A percentile compares a stretch with the other conserved stretches of the same genome.
Conservation (phyloP, 805 yeast species). For the Kurtzmaniella fragi region DNA sequence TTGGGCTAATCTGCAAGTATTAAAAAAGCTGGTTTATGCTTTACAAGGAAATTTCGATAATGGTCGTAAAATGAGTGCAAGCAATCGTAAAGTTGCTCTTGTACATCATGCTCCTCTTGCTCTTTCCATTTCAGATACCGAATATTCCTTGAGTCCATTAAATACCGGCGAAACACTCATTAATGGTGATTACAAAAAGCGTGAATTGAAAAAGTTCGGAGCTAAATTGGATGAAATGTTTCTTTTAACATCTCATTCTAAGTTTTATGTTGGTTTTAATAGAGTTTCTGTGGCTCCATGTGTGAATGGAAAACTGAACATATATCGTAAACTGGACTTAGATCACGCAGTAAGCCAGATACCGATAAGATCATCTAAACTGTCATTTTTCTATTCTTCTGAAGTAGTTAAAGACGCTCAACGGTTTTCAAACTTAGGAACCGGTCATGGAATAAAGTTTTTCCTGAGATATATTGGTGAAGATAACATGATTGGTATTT, state of each 20-base stretch:
- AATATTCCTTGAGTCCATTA: slow-evolving; percentile 14
- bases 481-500: slow-evolving; percentile 88
- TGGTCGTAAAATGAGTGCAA: slow-evolving; percentile 29
- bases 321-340: slow-evolving; percentile 64
- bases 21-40: slow-evolving; percentile 58
- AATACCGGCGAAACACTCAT: background rate
- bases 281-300: slow-evolving; percentile 76
- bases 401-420: slow-evolving; percentile 27
- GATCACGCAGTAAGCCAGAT: slow-evolving; percentile 50
- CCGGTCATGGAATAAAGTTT: slow-evolving; percentile 53
- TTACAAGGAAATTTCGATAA: slow-evolving; percentile 47
- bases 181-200: background rate
- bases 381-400: slow-evolving; percentile 26
- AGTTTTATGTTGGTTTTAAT: slow-evolving; percentile 77
- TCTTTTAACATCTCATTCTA: slow-evolving; percentile 75
- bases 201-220: slow-evolving; percentile 39
- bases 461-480: slow-evolving; percentile 85
- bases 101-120: slow-evolving; percentile 84
- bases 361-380: slow-evolving; percentile 11
- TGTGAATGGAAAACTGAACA: slow-evolving; percentile 84
- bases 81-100: slow-evolving; percentile 46
- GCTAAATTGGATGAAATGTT: slow-evolving; percentile 81
- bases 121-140: slow-evolving; percentile 30
- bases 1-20: slow-evolving; percentile 63
- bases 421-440: slow-evolving; percentile 21